phyloP scores from a whole-genome alignment of 2,329 filamentous ascomycete species.

The Cercospora citrullina region DNA sequence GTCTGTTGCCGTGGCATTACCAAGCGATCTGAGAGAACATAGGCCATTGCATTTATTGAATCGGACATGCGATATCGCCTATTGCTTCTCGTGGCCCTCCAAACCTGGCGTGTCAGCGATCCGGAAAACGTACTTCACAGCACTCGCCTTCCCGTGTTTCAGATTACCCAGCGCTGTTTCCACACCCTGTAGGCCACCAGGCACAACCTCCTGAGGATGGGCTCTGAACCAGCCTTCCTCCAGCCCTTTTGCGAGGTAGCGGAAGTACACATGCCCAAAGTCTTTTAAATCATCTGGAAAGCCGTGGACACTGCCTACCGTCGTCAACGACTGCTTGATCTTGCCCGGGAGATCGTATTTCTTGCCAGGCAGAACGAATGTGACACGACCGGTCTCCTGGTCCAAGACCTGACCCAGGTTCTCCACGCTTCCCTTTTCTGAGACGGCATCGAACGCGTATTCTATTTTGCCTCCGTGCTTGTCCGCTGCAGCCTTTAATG shows the following conservation, averaged over 20 bases:
- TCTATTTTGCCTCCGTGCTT: conserved; percentile 27
- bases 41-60: neutral
- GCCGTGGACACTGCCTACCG: conserved; percentile 36
- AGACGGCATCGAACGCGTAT: conserved; percentile 39
- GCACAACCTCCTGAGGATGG: conserved; percentile 51
- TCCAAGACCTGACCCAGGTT: conserved; percentile 45
- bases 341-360: conserved; percentile 46
- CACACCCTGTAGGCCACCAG: conserved; percentile 57
- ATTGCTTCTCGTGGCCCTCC: conserved; percentile 6
- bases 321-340: conserved; percentile 44
- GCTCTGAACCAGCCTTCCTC: conserved; percentile 41
- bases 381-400: conserved; percentile 35
- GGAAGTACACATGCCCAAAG: conserved; percentile 39
- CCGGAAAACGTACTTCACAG: conserved; percentile 63
- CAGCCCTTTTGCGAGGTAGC: conserved; percentile 37
- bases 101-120: conserved; percentile 50
- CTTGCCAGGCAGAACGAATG: conserved; percentile 39
- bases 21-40: neutral
- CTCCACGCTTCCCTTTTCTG: conserved; percentile 36
- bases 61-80: neutral
- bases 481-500: conserved; percentile 33
- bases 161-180: conserved; percentile 56
- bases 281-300: conserved; percentile 36
- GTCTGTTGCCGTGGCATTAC: neutral
- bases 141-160: conserved; percentile 61